Evolutionary conservation across 441 rosid genomes (phyloP), one percentile per base, ranked within the genome.

Genomic region (Dalechampia spathulata): DNA sequence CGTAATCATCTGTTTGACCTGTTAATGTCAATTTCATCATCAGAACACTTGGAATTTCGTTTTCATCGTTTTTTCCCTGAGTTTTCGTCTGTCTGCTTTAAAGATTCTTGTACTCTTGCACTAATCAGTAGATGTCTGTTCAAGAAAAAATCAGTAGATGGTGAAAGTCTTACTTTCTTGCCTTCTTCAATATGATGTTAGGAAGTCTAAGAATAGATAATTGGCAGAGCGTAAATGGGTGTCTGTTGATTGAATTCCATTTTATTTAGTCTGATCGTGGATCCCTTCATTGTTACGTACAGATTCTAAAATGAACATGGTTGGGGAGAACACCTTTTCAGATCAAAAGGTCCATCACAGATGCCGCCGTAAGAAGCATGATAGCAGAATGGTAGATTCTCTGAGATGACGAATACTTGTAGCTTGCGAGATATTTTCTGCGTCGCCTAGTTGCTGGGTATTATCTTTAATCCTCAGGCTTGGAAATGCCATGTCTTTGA

Each of bases 351-450:
- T 70, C 22, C 97, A 85, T 52, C 72, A 83, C 69, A 78, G 96
- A 68, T 75, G 89, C 34, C 88, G 89, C 17, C 78, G 96, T 49
- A 87, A 89, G 85, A 91, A 89, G 68, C 83, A 86, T 43, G 97
- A 92, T 48, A 83, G 64, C 56, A 82, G 87, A 72, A 80, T 83
- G 84, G 72, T 78, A 10, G 83, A 78, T 51, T 57, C 83, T 19
- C 54, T 75, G 67, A 80, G 74, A 68, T 87, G 70, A 10, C 10
- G 12, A 5, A 36, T 36, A 36, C 6, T 5, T 36, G 10, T n/a
- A n/a, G n/a, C n/a, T n/a, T n/a, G n/a, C n/a, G n/a, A n/a, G n/a
- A n/a, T n/a, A n/a, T n/a, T n/a, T n/a, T n/a, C n/a, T n/a, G n/a
- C n/a, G n/a, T n/a, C n/a, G n/a, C n/a, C n/a, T n/a, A n/a, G n/a